Conservation (phyloP, 371 early-diverging fungal species). For the Lichtheimia ornata region DNA sequence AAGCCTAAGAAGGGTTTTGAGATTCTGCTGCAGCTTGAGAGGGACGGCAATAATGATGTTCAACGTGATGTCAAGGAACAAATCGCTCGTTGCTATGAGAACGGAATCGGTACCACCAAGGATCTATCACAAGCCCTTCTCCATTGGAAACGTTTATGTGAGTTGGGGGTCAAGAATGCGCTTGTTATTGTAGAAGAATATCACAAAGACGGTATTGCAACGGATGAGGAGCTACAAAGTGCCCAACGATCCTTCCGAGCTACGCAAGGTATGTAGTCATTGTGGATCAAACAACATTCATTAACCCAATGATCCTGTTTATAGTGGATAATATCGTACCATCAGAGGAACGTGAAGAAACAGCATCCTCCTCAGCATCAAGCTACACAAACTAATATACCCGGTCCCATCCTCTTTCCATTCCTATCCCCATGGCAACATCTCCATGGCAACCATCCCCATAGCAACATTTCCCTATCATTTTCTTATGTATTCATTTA, state of each 20-base stretch:
- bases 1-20: slow-evolving; percentile 16
- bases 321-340: too few species aligned
- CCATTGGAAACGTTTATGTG: slow-evolving; percentile 21
- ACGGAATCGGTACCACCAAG: slow-evolving; percentile 22
- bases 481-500: too few species aligned
- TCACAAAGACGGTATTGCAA: slow-evolving; percentile 15
- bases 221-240: slow-evolving; percentile 2
- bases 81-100: slow-evolving; percentile 25
- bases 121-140: slow-evolving; percentile 15
- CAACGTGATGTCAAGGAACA: slow-evolving; percentile 11
- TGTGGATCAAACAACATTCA: too few species aligned
- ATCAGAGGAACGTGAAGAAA: background rate
- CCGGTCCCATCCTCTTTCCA: background rate
- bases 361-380: background rate
- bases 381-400: background rate
- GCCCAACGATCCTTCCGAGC: background rate
- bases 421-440: too few species aligned
- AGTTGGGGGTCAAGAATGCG: slow-evolving; percentile 18
- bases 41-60: slow-evolving; percentile 19
- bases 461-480: too few species aligned
- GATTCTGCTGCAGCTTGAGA: slow-evolving; percentile 14
- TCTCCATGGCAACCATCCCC: too few species aligned
- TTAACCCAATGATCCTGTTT: too few species aligned
- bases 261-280: slow-evolving; percentile 1
- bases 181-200: slow-evolving; percentile 15